Base-by-base conservation (phyloP, 1,284 basidiomycete species). In the Tilletiaria anomala region DNA sequence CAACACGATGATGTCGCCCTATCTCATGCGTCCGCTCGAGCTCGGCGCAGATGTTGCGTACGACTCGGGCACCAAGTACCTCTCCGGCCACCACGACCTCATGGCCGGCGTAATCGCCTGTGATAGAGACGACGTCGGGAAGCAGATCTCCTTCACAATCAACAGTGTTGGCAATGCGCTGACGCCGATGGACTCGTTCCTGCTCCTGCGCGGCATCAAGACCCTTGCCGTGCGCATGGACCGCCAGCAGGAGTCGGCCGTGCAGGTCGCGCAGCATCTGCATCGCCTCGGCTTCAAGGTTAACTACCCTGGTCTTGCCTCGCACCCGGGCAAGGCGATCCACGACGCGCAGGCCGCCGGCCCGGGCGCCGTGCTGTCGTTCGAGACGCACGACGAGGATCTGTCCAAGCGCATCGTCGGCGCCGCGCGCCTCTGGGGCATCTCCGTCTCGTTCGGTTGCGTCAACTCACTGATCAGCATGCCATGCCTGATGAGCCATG, bases 1-100 rank as follows among this genome's bases (percentile, higher is more conserved):
- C 70, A 99, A 99, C 70, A 97, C 93, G 50, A 97, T 97, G 93
- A 94, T 97, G 89, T 94, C 88, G 61, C 93, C 93, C 8, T 97
- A 96, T 70, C 75, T 97, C 15, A 89, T 94, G 70, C 75, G 89
- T 42, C 93, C 93, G 2, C 76, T 97, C 39, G 87, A 96, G 64
- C 80, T 93, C 48, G 93, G 93, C 20, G 86, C 83, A 35, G 93
- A 99, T 64, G 78, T 97, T 39, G 89, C 94, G 14, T 97, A 97
- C 65, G 93, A 99, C 69, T 91, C 86, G 47, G 93, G 80, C 8
- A 97, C 93, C 32, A 99, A 99, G 70, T 99, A 96, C 69, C 76
- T 99, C 39, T 85, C 82, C 40, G 93, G 93, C 3, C 93, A 99
- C 68, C 93, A 99, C 70, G 93, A 99, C 68, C 77, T 99, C 49